Base-by-base conservation (phyloP, 2,329 filamentous ascomycete genomes). In the Fonsecaea nubica region DNA sequence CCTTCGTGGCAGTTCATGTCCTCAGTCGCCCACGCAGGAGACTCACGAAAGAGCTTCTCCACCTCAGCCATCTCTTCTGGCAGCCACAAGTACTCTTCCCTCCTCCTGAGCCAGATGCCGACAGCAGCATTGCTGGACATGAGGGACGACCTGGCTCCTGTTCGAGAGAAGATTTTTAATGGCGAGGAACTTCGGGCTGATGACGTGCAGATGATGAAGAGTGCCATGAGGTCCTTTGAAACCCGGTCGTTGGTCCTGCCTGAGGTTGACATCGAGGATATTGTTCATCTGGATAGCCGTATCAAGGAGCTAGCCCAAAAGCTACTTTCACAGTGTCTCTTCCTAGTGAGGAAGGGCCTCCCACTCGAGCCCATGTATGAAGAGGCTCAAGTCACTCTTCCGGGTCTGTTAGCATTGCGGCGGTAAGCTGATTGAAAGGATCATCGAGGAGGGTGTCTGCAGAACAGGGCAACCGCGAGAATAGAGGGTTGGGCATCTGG, bases 301-400 rank as follows among this genome's bases (percentile, higher is more conserved):
- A 33, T 59, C 18, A 54, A 30, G 33, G 45, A 42, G 45, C 42
- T 21, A 12, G 48, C 48, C 18, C 1, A 32, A 42, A 52, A 42
- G 33, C 25, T 62, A 9, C 21, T 62, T 4, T 33, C 21, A 7
- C 58, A 54, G 8, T 62, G 58, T 42, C 30, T 62, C 5, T 62
- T 55, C 25, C 32, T 55, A 21, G 60, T 62, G n/a, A 56, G 60
- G 15, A 55, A 56, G 21, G 60, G 60, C 7, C 52, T 25, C 10
- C 52, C 60, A 3, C 60, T 62, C 5, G 60, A 62, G 8, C 52
- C 52, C 6, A 62, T 62, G 60, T 62, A 62, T 36, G 60, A 62
- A 50, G 60, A 55, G 30, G 59, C 59, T 13, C 59, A 62, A 52
- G 33, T 62, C 15, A 50, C 59, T 6, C 35, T 62, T 35, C 59